Evolutionary conservation across 2,329 filamentous ascomycete genomes (phyloP), one percentile per base, ranked within the genome.

Genomic region (Pseudogymnoascus sp.): DNA sequence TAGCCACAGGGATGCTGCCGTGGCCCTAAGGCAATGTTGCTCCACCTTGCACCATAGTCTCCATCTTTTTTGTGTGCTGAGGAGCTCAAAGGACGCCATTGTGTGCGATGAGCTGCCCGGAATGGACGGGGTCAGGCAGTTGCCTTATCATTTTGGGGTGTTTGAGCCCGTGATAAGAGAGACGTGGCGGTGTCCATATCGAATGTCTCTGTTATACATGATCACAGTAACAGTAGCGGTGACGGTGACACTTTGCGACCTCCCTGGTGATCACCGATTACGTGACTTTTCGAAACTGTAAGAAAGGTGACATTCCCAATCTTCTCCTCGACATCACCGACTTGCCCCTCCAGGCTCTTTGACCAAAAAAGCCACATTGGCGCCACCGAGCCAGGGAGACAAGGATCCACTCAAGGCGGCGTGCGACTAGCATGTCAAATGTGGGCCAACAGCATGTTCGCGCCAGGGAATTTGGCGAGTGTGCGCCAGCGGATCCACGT

Each of bases 131-230:
- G 42, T 52, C 23, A 28, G 42, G 7, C 23, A 52, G 42, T 28
- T 41, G 23, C 42, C 23, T 52, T 30, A 52, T 52, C 42, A 52
- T 52, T 28, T 52, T n/a, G 42, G 42, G 14, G 42, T 28, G 42
- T 25, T 49, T 28, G 16, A 28, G 42, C 23, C 23, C 22, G 42
- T 52, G 42, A 52, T 52, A 52, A 52, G 42, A 52, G 14, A 49
- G 42, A 52, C 42, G 42, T 52, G 42, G 42, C 42, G 42, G 22
- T 52, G 42, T 52, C 42, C 42, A 52, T 52, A 30, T 52, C 42
- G 23, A 52, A 30, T 52, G 42, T 52, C 23, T 52, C 42, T 52
- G 42, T 52, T 52, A 52, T 52, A 52, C 42, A 52, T 52, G 42
- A 28, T 16, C 23, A 52, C 14, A 28, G 42, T 52, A 52, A 52